Conservation (phyloP, 2,329 filamentous ascomycete genomes). For the Neonectria coccinea region DNA sequence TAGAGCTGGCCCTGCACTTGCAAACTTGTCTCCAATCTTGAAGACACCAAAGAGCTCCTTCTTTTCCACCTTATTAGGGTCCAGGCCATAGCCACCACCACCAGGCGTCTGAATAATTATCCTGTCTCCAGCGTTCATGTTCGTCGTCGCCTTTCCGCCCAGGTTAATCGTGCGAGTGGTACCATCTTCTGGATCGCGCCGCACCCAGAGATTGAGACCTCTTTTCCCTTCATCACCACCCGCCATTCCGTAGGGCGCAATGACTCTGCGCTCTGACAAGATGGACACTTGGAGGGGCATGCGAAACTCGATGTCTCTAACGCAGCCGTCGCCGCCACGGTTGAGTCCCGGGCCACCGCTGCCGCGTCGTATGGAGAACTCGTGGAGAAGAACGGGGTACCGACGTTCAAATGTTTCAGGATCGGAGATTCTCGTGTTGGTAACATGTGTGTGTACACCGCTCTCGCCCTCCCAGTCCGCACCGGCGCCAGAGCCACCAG, state of each 20-base stretch:
- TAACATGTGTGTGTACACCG: slow-evolving; percentile 86
- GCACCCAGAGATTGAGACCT: slow-evolving; percentile 12
- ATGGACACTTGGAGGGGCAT: slow-evolving; percentile 14
- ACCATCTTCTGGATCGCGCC: slow-evolving; percentile 27
- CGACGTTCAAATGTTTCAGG: slow-evolving; percentile 81
- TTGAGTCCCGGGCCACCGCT: slow-evolving; percentile 66
- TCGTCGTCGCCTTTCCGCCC: slow-evolving; percentile 4
- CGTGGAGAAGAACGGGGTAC: slow-evolving; percentile 74
- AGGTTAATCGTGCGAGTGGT: slow-evolving; percentile 42
- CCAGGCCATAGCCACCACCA: slow-evolving; percentile 46
- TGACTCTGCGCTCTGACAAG: slow-evolving; percentile 12
- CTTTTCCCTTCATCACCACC: slow-evolving; percentile 13
- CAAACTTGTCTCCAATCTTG: slow-evolving; percentile 18
- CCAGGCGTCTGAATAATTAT: slow-evolving; percentile 18
- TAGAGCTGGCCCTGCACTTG: no score
- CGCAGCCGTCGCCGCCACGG: slow-evolving; percentile 78
- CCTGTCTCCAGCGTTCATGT: slow-evolving; percentile 3
- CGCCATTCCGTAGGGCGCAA: slow-evolving; percentile 1
- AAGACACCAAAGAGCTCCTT: slow-evolving; percentile 15
- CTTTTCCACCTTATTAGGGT: slow-evolving; percentile 2
- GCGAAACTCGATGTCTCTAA: slow-evolving; percentile 78
- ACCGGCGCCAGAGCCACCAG: slow-evolving; percentile 80
- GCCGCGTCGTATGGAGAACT: slow-evolving; percentile 73
- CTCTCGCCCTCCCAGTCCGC: slow-evolving; percentile 78
- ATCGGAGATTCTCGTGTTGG: slow-evolving; percentile 86